These are phyloP conservation scores for Arthonia radiata DNA, from an alignment of 495 filamentous ascomycete genomes.

Conservation along the genomic window DNA sequence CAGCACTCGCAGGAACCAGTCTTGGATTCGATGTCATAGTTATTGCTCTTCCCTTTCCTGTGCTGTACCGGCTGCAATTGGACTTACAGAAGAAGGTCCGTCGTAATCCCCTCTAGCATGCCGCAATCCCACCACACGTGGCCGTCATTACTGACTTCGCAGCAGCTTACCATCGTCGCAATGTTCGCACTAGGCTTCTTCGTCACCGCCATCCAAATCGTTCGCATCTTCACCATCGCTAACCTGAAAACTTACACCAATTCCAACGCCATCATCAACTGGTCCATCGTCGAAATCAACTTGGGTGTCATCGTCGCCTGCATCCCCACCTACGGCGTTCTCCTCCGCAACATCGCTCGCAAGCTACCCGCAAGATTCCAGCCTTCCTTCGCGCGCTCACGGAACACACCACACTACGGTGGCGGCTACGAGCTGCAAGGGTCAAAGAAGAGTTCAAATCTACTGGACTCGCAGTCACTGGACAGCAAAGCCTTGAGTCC, in stretches of 20 bases:
- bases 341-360: no score
- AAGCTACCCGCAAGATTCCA: no score
- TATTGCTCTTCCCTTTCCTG: conserved; percentile 23
- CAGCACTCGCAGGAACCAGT: conserved; percentile 18
- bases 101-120: no score
- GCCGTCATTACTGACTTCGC: no score
- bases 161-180: conserved; percentile 18
- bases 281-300: conserved; percentile 26
- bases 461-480: no score
- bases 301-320: conserved; percentile 25
- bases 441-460: no score
- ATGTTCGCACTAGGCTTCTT: conserved; percentile 28
- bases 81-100: conserved; percentile 15
- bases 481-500: no score
- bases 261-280: conserved; percentile 21
- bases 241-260: conserved; percentile 19
- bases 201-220: conserved; percentile 26
- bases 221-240: conserved; percentile 25
- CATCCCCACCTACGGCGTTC: conserved; percentile 24
- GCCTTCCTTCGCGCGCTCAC: no score
- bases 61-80: conserved; percentile 21
- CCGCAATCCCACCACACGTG: no score
- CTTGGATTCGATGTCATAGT: conserved; percentile 23
- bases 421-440: no score
- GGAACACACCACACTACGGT: no score